Evolutionary conservation across 345 rosid genomes (phyloP).

Genomic region (Xanthoceras sorbifolium): DNA sequence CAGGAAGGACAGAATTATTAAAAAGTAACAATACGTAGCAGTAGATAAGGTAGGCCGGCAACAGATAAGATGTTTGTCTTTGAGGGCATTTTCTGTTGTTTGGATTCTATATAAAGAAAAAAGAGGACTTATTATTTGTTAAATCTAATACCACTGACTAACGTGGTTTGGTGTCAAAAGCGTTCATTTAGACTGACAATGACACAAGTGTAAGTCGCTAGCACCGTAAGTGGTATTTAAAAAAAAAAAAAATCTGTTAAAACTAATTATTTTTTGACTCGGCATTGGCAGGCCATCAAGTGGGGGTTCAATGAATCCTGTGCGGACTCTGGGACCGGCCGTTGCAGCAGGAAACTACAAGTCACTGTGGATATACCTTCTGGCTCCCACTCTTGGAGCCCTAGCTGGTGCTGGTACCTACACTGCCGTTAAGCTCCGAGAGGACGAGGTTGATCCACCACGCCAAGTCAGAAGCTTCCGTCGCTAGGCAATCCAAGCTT

Average conservation of each 20-base stretch:
- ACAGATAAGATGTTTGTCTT: constrained; percentile 1
- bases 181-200: too few relatives aligned
- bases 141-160: too few relatives aligned
- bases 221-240: too few relatives aligned
- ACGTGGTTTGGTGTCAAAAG: too few relatives aligned
- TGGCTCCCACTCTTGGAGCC: constrained; percentile 93
- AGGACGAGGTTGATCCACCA: constrained; percentile 57
- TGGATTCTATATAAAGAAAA: too few relatives aligned
- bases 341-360: constrained; percentile 88
- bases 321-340: constrained; percentile 89
- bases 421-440: constrained; percentile 77
- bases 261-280: not conserved
- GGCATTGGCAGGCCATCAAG: constrained; percentile 68
- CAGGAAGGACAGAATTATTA: not conserved
- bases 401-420: constrained; percentile 74
- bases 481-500: constrained; percentile 34
- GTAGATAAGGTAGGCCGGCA: not conserved
- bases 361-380: constrained; percentile 71
- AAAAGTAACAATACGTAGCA: not conserved
- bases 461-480: constrained; percentile 85
- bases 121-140: too few relatives aligned
- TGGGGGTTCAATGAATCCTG: constrained; percentile 88
- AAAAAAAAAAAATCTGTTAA: too few relatives aligned
- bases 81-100: too few relatives aligned
- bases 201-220: too few relatives aligned